Evolutionary conservation across 805 yeast species (phyloP), one percentile per base, ranked within the genome.

Genomic region (Ogataea nonfermentans): DNA sequence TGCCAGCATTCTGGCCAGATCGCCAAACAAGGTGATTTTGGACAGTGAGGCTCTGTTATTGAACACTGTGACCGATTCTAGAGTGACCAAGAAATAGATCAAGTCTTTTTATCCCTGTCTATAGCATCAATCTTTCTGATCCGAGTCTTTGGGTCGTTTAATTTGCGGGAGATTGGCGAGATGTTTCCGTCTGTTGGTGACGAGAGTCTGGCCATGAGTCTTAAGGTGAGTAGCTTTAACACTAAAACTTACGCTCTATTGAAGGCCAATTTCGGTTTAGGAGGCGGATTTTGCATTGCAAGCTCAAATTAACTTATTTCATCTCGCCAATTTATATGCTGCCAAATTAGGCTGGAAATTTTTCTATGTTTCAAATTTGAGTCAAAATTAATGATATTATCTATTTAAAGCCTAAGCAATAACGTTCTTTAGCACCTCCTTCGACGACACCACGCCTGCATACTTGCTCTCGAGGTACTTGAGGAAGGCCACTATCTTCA

Each of bases 21-120:
- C 96, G 43, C 96, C 97, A 55, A 93, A 93, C 79, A 81, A 79
- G 63, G 88, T 93, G 56, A 74, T 91, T 56, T 76, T 93, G 59
- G 96, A 91, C 61, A 90, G 86, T 63, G 95, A 87, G 66, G 83
- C 97, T 19, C 78, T 93, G 64, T 74, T 93, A 65, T 77, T 93
- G 63, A 87, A 91, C 67, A 91, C 96, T 8, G 80, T 84, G 28
- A 72, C 83, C 36, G 98, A 91, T 65, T 67, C 82, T 27, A 80
- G 96, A 72, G 42, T 44, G 25, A 51, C 66, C 57, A 52, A 51
- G 35, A 56, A 56, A 46, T 59, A 45, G 31, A 12, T 37, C 19
- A 20, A 20, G 15, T 29, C n/a, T 24, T 19, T 19, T 24, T 23
- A 9, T 28, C 23, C 49, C 35, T 46, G 47, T 46, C 32, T 35